phyloP scores from a whole-genome alignment of 306 rosid species.

The Dryas alaskensis region DNA sequence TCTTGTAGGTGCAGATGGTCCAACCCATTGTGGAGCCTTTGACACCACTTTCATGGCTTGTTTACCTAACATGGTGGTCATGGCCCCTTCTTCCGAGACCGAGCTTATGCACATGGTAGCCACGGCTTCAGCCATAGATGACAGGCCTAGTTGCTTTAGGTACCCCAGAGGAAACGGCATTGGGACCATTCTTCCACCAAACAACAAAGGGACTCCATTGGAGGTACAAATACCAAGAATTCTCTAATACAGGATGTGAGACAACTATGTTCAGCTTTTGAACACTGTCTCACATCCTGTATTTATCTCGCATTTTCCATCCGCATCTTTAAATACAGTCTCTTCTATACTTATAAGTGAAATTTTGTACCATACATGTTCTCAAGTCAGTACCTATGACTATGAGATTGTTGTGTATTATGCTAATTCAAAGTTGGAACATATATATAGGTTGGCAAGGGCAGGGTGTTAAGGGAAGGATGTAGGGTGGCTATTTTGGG shows the following conservation, averaged over 20 bases:
- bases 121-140: constrained; percentile 70
- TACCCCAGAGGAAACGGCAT: constrained; percentile 62
- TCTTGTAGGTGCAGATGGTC: constrained; percentile 70
- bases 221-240: constrained; percentile 36
- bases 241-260: neutral
- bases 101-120: constrained; percentile 69
- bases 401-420: neutral
- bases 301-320: too few relatives aligned
- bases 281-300: too few relatives aligned
- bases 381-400: neutral
- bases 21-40: constrained; percentile 74
- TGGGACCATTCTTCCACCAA: constrained; percentile 51
- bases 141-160: constrained; percentile 65
- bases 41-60: constrained; percentile 69
- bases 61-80: constrained; percentile 69
- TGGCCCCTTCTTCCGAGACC: constrained; percentile 63
- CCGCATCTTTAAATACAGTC: too few relatives aligned
- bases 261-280: neutral
- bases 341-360: too few relatives aligned
- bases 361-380: too few relatives aligned
- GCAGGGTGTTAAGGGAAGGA: constrained; percentile 53
- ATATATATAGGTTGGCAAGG: constrained; percentile 54
- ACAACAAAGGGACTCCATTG: constrained; percentile 49
- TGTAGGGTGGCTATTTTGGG: constrained; percentile 65
- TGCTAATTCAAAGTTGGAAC: constrained; percentile 10